A percentile compares a stretch with the other conserved stretches of the same genome.
Conservation (phyloP, 768 basidiomycete species). For the Rhodotorula taiwanensis region DNA sequence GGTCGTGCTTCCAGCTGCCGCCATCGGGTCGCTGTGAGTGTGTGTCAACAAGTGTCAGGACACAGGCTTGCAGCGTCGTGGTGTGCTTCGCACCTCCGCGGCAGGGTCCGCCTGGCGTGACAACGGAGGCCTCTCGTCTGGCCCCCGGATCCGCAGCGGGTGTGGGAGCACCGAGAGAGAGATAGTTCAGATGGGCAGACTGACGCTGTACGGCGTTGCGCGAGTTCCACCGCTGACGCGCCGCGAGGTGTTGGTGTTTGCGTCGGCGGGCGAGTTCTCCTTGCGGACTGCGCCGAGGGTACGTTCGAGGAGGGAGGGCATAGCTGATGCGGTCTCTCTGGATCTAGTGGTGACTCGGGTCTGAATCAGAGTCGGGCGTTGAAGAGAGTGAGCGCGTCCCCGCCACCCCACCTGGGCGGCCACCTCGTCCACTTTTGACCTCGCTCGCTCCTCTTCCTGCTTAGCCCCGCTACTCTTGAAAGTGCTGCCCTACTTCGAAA, state of each 20-base stretch:
- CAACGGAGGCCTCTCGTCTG: background rate
- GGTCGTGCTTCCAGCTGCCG: conserved; percentile 31
- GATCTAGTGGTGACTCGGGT: too few species aligned
- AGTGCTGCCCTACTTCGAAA: too few species aligned
- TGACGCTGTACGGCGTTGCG: background rate
- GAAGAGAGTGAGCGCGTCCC: too few species aligned
- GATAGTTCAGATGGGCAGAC: background rate
- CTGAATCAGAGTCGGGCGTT: too few species aligned
- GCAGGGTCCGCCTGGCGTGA: background rate
- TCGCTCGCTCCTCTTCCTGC: too few species aligned
- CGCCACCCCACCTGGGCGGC: too few species aligned
- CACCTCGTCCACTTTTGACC: too few species aligned
- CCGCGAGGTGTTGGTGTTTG: background rate
- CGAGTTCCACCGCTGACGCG: background rate
- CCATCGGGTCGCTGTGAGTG: conserved; percentile 4
- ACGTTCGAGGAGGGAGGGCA: conserved; percentile 10
- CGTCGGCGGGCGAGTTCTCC: too few species aligned
- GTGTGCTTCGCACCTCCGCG: too few species aligned
- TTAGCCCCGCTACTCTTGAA: too few species aligned
- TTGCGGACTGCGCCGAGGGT: conserved; percentile 1
- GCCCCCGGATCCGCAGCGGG: background rate
- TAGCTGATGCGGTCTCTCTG: background rate
- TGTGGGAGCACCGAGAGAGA: background rate
- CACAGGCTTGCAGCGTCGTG: background rate
- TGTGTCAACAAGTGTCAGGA: background rate